Percentiles rank a stretch among this genome's conserved stretches.
These are phyloP conservation scores for Neofusicoccum cordaticola DNA, from an alignment of 2,329 filamentous ascomycete genomes.

Conservation along the genomic window DNA sequence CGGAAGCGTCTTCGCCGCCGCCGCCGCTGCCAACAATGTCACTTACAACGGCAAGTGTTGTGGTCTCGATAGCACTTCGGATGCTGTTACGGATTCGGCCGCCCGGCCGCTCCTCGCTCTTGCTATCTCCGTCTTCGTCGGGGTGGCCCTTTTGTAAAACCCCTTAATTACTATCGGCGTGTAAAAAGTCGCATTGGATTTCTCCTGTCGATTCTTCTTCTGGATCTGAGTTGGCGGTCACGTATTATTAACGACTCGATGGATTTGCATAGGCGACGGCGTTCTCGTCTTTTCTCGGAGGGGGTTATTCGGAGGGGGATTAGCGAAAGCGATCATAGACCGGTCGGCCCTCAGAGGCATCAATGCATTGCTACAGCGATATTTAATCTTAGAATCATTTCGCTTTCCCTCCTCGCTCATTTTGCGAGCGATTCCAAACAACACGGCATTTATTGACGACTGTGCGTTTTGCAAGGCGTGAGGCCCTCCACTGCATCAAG, in stretches of 20 bases:
- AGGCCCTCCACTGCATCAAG: not conserved
- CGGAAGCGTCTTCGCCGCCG: constrained; percentile 41
- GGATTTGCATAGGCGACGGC: constrained; percentile 17
- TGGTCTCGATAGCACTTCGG: constrained; percentile 36
- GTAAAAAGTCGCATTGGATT: not conserved
- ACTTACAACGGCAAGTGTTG: constrained; percentile 63
- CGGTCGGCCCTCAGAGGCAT: constrained; percentile 4
- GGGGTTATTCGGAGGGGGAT: not conserved
- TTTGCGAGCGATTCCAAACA: not conserved
- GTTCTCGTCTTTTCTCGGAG: constrained; percentile 1
- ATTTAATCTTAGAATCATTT: constrained; percentile 13
- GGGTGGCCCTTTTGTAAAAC: constrained; percentile 7
- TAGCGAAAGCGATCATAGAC: constrained; percentile 11
- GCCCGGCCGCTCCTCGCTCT: constrained; percentile 8
- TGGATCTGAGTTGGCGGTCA: not conserved
- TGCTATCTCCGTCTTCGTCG: constrained; percentile 5
- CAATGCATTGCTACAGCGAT: constrained; percentile 1
- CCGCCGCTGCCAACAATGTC: constrained; percentile 63
- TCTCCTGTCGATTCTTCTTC: not conserved
- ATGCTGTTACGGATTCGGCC: constrained; percentile 1
- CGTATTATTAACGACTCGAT: constrained; percentile 10
- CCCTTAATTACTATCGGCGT: not conserved
- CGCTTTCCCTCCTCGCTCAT: constrained; percentile 9
- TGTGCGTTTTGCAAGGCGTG: not conserved
- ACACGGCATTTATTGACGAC: constrained; percentile 2